Percentiles rank a stretch among this genome's conserved stretches.
Evolutionary conservation across 2,329 filamentous ascomycete genomes (phyloP).

Genomic region (Periconia macrospinosa): DNA sequence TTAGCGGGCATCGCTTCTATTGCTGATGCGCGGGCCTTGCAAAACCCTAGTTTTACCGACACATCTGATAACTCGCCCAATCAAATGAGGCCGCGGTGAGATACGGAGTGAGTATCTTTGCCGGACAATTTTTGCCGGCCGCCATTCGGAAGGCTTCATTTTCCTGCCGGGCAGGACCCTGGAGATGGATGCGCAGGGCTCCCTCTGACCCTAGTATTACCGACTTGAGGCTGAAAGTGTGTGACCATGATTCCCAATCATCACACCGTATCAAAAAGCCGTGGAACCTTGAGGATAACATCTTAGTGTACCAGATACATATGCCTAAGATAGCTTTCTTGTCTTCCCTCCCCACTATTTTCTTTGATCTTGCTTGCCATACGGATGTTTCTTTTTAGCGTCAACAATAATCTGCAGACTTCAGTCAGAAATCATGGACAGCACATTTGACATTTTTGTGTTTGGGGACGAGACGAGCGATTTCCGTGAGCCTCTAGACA

Average conservation of each 20-base stretch:
- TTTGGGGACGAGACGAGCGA: not conserved
- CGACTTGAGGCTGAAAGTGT: not conserved
- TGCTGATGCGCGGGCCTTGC: too few relatives aligned
- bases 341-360: not conserved
- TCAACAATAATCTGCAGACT: not conserved
- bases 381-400: not conserved
- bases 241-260: not conserved
- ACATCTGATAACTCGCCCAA: too few relatives aligned
- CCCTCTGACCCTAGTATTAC: not conserved
- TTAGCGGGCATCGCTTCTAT: too few relatives aligned
- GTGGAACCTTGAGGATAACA: not conserved
- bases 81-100: not conserved
- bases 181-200: not conserved
- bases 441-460: not conserved
- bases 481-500: not conserved
- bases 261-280: not conserved
- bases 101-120: not conserved
- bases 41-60: too few relatives aligned
- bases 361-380: not conserved
- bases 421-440: not conserved
- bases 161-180: not conserved
- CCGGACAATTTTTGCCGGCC: not conserved
- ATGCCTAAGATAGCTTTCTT: not conserved
- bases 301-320: not conserved
- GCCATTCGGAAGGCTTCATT: not conserved